Base-by-base conservation (phyloP, 1,139 yeast species). In the Candida albicans region DNA sequence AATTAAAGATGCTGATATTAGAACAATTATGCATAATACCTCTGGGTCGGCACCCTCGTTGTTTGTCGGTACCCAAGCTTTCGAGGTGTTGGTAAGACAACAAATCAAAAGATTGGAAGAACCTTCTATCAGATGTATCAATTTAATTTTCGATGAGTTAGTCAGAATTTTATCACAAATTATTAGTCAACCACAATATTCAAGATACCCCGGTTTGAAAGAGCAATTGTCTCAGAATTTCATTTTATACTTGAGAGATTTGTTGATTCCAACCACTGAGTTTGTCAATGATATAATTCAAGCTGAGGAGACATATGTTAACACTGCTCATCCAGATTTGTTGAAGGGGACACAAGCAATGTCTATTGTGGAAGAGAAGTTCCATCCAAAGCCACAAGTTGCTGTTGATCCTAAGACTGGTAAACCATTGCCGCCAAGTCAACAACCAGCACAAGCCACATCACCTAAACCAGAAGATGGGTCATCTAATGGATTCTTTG, bases 21-120 rank as follows among this genome's bases (percentile, higher is more conserved):
- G 99, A 67, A 93, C 99, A n/a, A 91, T 93, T 47, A 85, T 86
- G 91, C 89, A 91, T 72, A 93, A 93, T 65, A 88, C 97, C 37
- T 87, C 96, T 11, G 99, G 99, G 60, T 86, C 97, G 13, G 89
- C 97, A 1, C 99, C 99, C n/a, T 87, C 96, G 4, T 75, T 93
- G 56, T 93, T 93, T 68, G 99, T 93, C 47, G 99, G 98, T 38
- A 93, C 99, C 7, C 93, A 89, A 58, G 98, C 98, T 0, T 93
- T 93, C 62, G 99, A 93, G 67, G 96, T 91, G 15, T 80, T 93
- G 56, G 98, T 93, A 37, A 90, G 88, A 65, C 96, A 93, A 66
- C 99, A 93, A 67, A 91, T 93, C 53, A 83, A 77, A 56, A 81
- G 99, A 65, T 89, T 93, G 73, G 97, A 93, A 67, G 98, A 93